Conservation (phyloP, 441 rosid species). For the Theobroma grandiflorum region DNA sequence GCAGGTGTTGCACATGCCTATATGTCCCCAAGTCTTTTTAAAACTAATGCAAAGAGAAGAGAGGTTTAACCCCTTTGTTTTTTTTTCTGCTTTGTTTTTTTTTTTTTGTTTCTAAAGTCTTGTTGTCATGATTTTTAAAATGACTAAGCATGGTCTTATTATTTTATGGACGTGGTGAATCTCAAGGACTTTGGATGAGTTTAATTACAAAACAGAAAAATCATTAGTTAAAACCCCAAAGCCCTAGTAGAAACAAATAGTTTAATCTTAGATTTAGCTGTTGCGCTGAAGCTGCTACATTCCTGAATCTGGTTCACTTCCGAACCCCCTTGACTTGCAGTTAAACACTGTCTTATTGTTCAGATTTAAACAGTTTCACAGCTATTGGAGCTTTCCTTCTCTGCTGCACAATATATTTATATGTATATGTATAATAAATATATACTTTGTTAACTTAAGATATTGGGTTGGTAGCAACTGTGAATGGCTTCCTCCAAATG, state of each 20-base stretch:
- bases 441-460: neutral
- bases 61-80: neutral
- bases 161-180: conserved; percentile 41
- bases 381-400: neutral
- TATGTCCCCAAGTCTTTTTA: neutral
- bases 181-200: conserved; percentile 34
- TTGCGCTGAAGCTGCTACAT: neutral
- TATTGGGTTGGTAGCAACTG: neutral
- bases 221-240: conserved; percentile 5
- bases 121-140: conserved; percentile 21
- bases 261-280: neutral
- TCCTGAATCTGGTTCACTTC: conserved; percentile 17
- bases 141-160: neutral
- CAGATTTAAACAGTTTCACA: neutral
- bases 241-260: neutral
- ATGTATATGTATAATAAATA: neutral
- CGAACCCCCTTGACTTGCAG: neutral
- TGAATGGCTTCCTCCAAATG: too few species aligned
- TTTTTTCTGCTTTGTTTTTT: neutral
- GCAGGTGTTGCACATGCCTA: conserved; percentile 47
- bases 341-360: neutral
- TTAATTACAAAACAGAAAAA: neutral
- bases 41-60: neutral
- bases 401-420: neutral
- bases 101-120: neutral